Base-by-base conservation (phyloP, 2,329 filamentous ascomycete species). In the Neocucurbitaria cava region DNA sequence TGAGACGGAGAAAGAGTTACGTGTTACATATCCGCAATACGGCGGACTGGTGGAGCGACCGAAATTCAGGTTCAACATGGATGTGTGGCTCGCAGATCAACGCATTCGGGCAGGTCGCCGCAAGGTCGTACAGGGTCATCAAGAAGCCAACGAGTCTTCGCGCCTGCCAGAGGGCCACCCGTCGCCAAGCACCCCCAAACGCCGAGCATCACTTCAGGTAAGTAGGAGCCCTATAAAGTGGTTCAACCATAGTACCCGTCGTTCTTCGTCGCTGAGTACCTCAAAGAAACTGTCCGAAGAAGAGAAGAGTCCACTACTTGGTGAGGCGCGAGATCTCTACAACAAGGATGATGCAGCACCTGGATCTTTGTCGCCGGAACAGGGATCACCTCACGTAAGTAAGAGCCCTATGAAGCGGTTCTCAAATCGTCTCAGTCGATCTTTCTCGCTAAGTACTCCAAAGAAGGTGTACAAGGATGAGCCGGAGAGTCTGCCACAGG, bases 21-120 rank as follows among this genome's bases (percentile, higher is more conserved):
- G 69, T 8, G 41, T 56, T 20, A 63, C 69, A 3, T 71, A 68
- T 36, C 66, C 69, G 9, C 65, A 70, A 38, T 75, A 71, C 30
- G 72, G 72, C 26, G 61, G 65, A 18, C 42, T 73, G 1, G 59
- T 73, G 18, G 71, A 73, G 56, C 68, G 68, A 0, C 70, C 71
- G 3, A 69, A 62, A 36, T 66, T 65, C 44, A 72, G 69, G 43
- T 56, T 60, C 39, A 62, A 57, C 36, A 61, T 72, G 53, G 54
- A 59, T 6, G 68, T 66, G n/a, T 75, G 68, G 66, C 33, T 75
- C 3, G 58, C 57, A 13, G 58, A 56, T 33, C 68, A 72, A 56
- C 60, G 65, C 36, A 45, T 46, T 13, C 59, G 64, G 10, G 61
- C 63, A 18, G 52, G 60, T 20, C 46, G 52, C 6, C 63, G 58